Conservation (phyloP, 1,139 yeast genomes). For the Kodamaea arcana region DNA sequence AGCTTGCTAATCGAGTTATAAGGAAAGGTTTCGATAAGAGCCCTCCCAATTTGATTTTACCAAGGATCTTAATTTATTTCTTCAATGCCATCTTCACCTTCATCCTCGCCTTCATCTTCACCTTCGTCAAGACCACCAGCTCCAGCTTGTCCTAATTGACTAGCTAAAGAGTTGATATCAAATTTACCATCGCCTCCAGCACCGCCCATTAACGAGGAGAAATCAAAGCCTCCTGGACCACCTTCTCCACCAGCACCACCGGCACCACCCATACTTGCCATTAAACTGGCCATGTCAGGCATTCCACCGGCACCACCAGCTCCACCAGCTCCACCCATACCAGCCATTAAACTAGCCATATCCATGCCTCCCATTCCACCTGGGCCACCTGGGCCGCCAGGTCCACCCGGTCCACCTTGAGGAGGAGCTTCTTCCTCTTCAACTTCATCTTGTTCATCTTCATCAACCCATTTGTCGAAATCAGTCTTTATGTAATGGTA, state of each 20-base stretch:
- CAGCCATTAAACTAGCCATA: constrained; percentile 20
- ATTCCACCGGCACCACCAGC: constrained; percentile 25
- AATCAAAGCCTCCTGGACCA: constrained; percentile 20
- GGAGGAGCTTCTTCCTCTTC: constrained; percentile 34
- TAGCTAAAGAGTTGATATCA: constrained; percentile 35
- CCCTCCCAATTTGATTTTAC: too few species aligned
- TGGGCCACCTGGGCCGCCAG: constrained; percentile 24
- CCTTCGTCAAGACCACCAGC: constrained; percentile 23
- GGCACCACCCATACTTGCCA: constrained; percentile 19
- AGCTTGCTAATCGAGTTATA: too few species aligned
- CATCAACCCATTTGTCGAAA: constrained; percentile 79
- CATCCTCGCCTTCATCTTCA: constrained; percentile 29
- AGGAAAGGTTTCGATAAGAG: too few species aligned
- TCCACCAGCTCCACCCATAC: constrained; percentile 21
- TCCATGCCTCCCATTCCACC: constrained; percentile 30
- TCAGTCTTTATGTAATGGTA: constrained; percentile 91
- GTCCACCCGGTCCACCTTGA: constrained; percentile 23
- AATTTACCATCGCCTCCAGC: constrained; percentile 25
- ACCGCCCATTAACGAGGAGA: constrained; percentile 20
- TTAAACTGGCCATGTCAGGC: constrained; percentile 18
- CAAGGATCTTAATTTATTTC: constrained; percentile 1
- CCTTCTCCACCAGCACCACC: constrained; percentile 28
- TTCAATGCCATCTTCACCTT: constrained; percentile 19
- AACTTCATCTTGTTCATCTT: constrained; percentile 28
- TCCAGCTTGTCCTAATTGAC: constrained; percentile 45